Evolutionary conservation across 768 basidiomycete species (phyloP).

Genomic region (Boletus bicolor): DNA sequence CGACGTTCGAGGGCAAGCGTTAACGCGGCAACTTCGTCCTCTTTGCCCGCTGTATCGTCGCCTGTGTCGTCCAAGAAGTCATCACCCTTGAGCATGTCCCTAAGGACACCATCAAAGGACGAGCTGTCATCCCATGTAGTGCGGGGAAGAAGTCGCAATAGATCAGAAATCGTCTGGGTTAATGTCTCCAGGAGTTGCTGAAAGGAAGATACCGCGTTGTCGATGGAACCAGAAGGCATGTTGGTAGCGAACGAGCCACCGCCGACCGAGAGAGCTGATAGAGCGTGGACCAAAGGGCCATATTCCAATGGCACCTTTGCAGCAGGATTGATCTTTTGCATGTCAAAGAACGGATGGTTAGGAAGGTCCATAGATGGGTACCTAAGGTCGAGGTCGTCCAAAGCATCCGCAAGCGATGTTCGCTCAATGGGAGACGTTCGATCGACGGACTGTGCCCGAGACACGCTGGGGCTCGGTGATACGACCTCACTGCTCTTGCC

Average conservation of each 20-base stretch:
- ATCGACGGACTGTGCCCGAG: conserved; percentile 62
- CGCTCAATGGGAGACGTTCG: conserved; percentile 40
- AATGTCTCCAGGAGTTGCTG: conserved; percentile 85
- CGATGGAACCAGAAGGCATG: conserved; percentile 85
- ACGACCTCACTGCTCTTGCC: conserved; percentile 30
- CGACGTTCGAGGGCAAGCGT: conserved; percentile 82
- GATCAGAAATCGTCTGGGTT: conserved; percentile 85
- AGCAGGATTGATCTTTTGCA: conserved; percentile 67
- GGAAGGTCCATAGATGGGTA: conserved; percentile 63
- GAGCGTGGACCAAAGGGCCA: conserved; percentile 78
- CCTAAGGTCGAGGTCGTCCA: conserved; percentile 62
- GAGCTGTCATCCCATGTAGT: conserved; percentile 91
- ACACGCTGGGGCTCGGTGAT: conserved; percentile 52
- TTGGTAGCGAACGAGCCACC: conserved; percentile 77
- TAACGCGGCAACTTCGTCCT: conserved; percentile 82
- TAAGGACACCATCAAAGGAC: conserved; percentile 80
- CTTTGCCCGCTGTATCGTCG: conserved; percentile 61
- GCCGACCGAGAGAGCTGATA: conserved; percentile 82
- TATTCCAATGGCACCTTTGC: conserved; percentile 81
- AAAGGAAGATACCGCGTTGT: conserved; percentile 86
- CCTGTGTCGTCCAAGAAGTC: conserved; percentile 78
- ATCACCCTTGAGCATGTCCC: conserved; percentile 87
- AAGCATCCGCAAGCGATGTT: conserved; percentile 57
- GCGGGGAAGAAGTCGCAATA: conserved; percentile 79
- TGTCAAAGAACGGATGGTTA: conserved; percentile 74